Conservation (phyloP, 1,284 basidiomycete genomes). For the Schizophyllum commune region DNA sequence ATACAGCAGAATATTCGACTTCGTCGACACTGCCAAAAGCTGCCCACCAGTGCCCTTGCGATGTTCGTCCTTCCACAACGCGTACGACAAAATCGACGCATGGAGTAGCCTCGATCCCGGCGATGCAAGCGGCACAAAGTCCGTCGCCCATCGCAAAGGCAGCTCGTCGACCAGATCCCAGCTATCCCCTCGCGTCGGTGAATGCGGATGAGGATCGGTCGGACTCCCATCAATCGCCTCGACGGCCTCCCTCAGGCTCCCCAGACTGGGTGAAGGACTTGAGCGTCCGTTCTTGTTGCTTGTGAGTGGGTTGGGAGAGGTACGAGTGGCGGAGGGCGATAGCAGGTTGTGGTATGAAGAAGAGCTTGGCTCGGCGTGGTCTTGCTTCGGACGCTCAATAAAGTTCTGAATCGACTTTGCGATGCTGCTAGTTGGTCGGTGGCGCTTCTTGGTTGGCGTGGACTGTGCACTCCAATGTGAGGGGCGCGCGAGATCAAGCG, state of each 20-base stretch:
- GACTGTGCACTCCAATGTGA: conserved; percentile 45
- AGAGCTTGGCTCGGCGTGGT: background rate
- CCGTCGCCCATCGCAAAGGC: conserved; percentile 72
- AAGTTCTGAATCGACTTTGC: conserved; percentile 51
- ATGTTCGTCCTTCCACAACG: conserved; percentile 53
- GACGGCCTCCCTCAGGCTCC: conserved; percentile 19
- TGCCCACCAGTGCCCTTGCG: conserved; percentile 45
- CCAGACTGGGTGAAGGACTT: conserved; percentile 16
- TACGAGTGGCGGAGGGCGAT: background rate
- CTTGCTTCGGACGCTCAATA: conserved; percentile 32
- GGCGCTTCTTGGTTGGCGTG: conserved; percentile 39
- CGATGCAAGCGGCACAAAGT: conserved; percentile 66
- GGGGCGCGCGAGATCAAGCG: conserved; percentile 50
- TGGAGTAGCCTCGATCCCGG: conserved; percentile 56
- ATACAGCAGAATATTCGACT: conserved; percentile 63
- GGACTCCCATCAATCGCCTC: conserved; percentile 28
- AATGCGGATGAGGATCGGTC: conserved; percentile 2
- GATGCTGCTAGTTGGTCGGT: conserved; percentile 48
- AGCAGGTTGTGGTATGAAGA: background rate
- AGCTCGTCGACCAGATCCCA: conserved; percentile 69
- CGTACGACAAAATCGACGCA: conserved; percentile 54
- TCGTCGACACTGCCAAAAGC: conserved; percentile 68
- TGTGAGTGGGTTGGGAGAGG: background rate
- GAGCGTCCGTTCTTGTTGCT: conserved; percentile 3
- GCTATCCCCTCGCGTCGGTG: conserved; percentile 8